Evolutionary conservation across 495 filamentous ascomycete species (phyloP).

Genomic region (Aspergillus sclerotioniger): DNA sequence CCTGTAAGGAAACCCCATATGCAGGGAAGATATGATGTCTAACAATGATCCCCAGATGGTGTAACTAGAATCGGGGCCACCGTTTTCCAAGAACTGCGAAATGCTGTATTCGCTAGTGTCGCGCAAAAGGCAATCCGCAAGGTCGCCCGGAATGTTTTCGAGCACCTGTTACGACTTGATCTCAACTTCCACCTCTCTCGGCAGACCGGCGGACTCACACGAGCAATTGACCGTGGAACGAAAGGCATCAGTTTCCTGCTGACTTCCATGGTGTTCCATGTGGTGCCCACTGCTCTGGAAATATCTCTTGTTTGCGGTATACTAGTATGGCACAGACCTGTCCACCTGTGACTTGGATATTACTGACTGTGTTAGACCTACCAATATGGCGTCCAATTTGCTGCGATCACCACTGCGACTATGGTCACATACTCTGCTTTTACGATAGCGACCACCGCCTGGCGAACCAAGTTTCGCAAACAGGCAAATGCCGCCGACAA

Average conservation of each 20-base stretch:
- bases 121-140: slow-evolving; percentile 93
- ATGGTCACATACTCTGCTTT: slow-evolving; percentile 95
- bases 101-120: slow-evolving; percentile 94
- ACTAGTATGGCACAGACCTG: slow-evolving; percentile 44
- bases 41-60: slow-evolving; percentile 59
- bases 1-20: slow-evolving; percentile 50
- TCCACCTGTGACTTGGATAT: neutral
- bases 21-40: slow-evolving; percentile 4
- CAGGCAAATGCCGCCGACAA: slow-evolving; percentile 96
- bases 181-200: slow-evolving; percentile 90
- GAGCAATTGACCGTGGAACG: slow-evolving; percentile 94
- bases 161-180: slow-evolving; percentile 84
- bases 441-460: slow-evolving; percentile 91
- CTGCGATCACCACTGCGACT: slow-evolving; percentile 82
- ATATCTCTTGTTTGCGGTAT: slow-evolving; percentile 95
- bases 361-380: slow-evolving; percentile 63
- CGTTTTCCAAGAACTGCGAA: slow-evolving; percentile 85
- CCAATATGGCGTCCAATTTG: slow-evolving; percentile 89
- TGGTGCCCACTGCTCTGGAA: slow-evolving; percentile 89
- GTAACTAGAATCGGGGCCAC: slow-evolving; percentile 82
- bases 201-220: slow-evolving; percentile 90
- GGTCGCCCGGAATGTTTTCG: slow-evolving; percentile 89
- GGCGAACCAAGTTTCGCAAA: slow-evolving; percentile 94
- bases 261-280: slow-evolving; percentile 98
- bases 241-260: slow-evolving; percentile 97